Evolutionary conservation across 2,329 filamentous ascomycete genomes (phyloP).

Genomic region (Claviceps sorghi): DNA sequence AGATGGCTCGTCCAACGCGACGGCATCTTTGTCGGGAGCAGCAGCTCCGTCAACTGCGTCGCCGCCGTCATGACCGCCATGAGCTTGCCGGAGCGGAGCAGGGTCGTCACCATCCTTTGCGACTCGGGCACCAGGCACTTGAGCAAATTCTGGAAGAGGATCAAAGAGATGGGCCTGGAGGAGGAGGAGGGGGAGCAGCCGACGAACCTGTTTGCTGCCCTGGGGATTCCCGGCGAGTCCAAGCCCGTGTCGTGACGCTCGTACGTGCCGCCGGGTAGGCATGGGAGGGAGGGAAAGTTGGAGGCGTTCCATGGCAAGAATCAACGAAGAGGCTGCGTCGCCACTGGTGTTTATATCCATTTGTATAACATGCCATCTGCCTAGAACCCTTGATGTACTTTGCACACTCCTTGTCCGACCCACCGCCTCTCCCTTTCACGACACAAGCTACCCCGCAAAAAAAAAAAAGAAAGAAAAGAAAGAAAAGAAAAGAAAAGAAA

Average conservation of each 20-base stretch:
- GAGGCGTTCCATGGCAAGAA: too few species aligned
- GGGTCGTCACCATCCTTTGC: constrained; percentile 71
- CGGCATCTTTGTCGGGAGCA: constrained; percentile 87
- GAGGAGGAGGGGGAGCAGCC: constrained; percentile 28
- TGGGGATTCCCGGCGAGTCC: constrained; percentile 26
- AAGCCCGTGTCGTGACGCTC: not conserved
- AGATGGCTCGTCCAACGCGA: constrained; percentile 91
- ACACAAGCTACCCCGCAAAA: too few species aligned
- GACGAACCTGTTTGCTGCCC: constrained; percentile 32
- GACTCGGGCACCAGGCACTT: constrained; percentile 71
- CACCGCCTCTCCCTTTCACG: too few species aligned
- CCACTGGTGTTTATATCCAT: too few species aligned
- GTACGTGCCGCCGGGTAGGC: not conserved
- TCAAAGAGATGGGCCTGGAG: constrained; percentile 53
- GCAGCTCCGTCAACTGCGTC: constrained; percentile 91
- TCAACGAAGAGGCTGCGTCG: too few species aligned
- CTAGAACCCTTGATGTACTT: too few species aligned
- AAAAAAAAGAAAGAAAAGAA: not conserved
- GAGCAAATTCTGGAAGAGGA: constrained; percentile 71
- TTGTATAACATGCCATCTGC: too few species aligned
- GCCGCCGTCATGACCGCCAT: constrained; percentile 58
- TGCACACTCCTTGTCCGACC: too few species aligned
- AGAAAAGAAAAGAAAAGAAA: not conserved
- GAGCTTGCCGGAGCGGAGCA: constrained; percentile 43
- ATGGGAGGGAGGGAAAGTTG: too few species aligned